Percentiles rank a stretch among this genome's conserved stretches.
Conservation (phyloP, 148 eudicot genomes). For the Chenopodium berlandieri region DNA sequence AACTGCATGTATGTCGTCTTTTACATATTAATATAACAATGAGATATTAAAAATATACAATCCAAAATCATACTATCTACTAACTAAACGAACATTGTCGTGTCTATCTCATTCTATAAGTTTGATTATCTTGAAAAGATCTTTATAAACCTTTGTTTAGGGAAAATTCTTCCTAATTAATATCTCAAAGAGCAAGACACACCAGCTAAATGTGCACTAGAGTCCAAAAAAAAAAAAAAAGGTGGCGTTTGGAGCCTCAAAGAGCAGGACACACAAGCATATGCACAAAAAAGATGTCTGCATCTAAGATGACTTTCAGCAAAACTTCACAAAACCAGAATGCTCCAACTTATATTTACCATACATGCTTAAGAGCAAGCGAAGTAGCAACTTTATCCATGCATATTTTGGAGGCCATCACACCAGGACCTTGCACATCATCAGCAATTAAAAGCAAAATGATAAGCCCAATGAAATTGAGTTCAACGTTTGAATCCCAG, state of each 20-base stretch:
- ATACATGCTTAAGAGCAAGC: slow-evolving; percentile 68
- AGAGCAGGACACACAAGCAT: too few relatives aligned
- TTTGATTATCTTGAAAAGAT: neutral
- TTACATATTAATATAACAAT: neutral
- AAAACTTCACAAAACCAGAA: neutral
- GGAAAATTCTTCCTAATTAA: neutral
- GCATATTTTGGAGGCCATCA: slow-evolving; percentile 67
- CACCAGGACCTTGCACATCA: slow-evolving; percentile 71
- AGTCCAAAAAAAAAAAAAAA: neutral
- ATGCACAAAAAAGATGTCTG: neutral
- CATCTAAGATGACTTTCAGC: neutral
- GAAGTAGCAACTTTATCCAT: slow-evolving; percentile 97
- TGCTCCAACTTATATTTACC: slow-evolving; percentile 12
- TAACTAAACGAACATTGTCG: neutral
- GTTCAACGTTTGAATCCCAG: neutral
- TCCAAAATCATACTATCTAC: neutral
- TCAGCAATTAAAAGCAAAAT: slow-evolving; percentile 14
- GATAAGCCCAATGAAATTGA: neutral
- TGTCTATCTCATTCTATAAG: neutral
- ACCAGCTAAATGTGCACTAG: neutral
- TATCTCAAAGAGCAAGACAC: neutral
- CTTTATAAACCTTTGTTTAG: neutral
- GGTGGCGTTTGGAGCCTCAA: too few relatives aligned
- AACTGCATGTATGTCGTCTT: too few relatives aligned
- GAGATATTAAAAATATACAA: neutral